phyloP scores from a whole-genome alignment of 352 stramenopile genomes.

The Globisporangium acanthophoron region DNA sequence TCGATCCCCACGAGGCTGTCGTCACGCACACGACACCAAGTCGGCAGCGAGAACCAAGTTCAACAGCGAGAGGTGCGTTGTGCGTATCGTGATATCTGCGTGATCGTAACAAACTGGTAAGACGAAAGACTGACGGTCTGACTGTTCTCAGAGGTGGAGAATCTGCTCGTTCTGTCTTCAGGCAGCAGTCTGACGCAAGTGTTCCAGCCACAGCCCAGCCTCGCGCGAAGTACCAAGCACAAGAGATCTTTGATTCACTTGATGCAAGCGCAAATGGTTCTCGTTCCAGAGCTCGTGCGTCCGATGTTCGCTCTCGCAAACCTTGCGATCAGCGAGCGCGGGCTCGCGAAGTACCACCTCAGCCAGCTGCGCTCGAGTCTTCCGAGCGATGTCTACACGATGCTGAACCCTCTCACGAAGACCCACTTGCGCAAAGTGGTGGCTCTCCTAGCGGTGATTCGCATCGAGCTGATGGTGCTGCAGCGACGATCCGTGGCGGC shows the following conservation, averaged over 20 bases:
- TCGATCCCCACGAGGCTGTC: constrained; percentile 2
- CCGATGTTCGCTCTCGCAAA: constrained; percentile 31
- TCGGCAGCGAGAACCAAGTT: not conserved
- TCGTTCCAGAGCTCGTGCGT: constrained; percentile 19
- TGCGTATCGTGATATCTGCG: not conserved
- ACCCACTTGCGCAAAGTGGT: constrained; percentile 21
- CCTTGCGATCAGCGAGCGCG: constrained; percentile 15
- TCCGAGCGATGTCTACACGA: constrained; percentile 35
- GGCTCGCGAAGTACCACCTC: constrained; percentile 22
- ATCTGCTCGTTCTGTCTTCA: constrained; percentile 41
- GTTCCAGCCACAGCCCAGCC: constrained; percentile 5
- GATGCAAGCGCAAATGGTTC: not conserved
- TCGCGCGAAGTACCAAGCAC: not conserved
- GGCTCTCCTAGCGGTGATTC: constrained; percentile 23
- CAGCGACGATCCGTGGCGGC: constrained; percentile 9
- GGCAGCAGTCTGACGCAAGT: constrained; percentile 27
- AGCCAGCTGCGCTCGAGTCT: constrained; percentile 23
- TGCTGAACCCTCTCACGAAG: constrained; percentile 31
- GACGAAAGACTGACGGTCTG: not conserved
- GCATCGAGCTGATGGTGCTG: constrained; percentile 22
- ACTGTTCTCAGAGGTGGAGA: constrained; percentile 7
- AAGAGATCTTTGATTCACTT: not conserved
- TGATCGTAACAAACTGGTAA: not conserved
- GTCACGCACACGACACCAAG: not conserved
- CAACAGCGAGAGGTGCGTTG: constrained; percentile 3